Percentiles rank a stretch among this genome's conserved stretches.
Conservation (phyloP, 2,329 filamentous ascomycete genomes). For the Eurotiales sp. region DNA sequence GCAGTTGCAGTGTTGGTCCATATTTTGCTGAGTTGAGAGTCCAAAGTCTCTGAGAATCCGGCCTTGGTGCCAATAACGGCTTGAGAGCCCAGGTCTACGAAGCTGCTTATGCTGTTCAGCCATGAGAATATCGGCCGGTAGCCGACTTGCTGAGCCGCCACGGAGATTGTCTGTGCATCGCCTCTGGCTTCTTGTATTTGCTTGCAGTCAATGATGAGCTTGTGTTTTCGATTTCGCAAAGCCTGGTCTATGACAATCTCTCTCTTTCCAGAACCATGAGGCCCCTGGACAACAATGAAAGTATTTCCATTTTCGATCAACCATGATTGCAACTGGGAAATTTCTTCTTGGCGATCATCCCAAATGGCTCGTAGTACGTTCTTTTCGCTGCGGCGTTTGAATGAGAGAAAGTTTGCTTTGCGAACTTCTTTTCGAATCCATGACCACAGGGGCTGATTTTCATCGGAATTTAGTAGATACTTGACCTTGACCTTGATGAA, state of each 20-base stretch:
- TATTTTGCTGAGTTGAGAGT: conserved; percentile 85
- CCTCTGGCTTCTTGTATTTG: conserved; percentile 86
- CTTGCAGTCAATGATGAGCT: conserved; percentile 87
- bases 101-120: conserved; percentile 90
- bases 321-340: conserved; percentile 79
- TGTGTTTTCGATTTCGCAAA: conserved; percentile 69
- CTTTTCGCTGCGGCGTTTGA: conserved; percentile 52
- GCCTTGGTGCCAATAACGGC: conserved; percentile 92
- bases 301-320: conserved; percentile 84
- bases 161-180: conserved; percentile 78
- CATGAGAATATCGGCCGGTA: conserved; percentile 93
- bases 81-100: conserved; percentile 88
- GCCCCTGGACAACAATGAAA: conserved; percentile 90
- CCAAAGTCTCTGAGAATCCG: conserved; percentile 88
- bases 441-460: conserved; percentile 68
- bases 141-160: conserved; percentile 76
- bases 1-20: conserved; percentile 77
- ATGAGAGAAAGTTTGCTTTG: conserved; percentile 44
- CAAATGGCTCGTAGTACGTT: conserved; percentile 76
- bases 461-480: conserved; percentile 66
- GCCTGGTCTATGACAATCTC: conserved; percentile 85
- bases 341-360: conserved; percentile 78
- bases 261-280: conserved; percentile 83
- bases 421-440: conserved; percentile 70
- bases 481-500: conserved; percentile 89